These are phyloP conservation scores for Rhodotorula glutinis DNA, from an alignment of 1,284 basidiomycete genomes.

Conservation along the genomic window DNA sequence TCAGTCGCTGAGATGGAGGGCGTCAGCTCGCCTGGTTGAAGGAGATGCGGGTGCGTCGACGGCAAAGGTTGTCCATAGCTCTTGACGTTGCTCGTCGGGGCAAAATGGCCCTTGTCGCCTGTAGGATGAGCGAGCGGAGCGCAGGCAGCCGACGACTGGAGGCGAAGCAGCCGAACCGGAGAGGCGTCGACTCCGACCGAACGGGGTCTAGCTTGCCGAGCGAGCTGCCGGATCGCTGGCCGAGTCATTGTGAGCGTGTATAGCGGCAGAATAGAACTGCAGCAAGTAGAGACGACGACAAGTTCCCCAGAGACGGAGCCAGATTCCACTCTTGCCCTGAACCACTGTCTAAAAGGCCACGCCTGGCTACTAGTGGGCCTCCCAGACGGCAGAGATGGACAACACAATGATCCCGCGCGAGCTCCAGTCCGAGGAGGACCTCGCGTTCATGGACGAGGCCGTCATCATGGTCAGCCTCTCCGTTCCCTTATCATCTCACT, in stretches of 20 bases:
- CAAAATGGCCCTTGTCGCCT: background rate
- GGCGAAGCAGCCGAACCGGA: background rate
- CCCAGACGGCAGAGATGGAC: conserved; percentile 19
- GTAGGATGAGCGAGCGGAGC: conserved; percentile 10
- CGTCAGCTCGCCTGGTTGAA: conserved; percentile 68
- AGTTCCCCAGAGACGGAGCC: no score
- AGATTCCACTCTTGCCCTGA: no score
- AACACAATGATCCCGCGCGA: conserved; percentile 40
- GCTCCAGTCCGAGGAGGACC: conserved; percentile 39
- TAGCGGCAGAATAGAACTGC: no score
- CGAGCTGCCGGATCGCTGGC: background rate
- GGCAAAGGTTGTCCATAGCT: conserved; percentile 71
- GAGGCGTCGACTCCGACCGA: background rate
- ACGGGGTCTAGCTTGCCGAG: background rate
- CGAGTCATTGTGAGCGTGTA: background rate
- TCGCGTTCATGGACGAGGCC: conserved; percentile 45
- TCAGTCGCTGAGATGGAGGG: conserved; percentile 78
- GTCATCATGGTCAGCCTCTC: conserved; percentile 40
- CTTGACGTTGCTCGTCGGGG: background rate
- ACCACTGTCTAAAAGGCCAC: no score
- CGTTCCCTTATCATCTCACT: background rate
- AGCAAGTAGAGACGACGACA: no score
- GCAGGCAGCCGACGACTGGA: background rate
- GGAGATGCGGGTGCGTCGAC: conserved; percentile 74
- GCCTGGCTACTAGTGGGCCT: no score